Base-by-base conservation (phyloP, 345 rosid genomes). In the Gossypium herbaceum region DNA sequence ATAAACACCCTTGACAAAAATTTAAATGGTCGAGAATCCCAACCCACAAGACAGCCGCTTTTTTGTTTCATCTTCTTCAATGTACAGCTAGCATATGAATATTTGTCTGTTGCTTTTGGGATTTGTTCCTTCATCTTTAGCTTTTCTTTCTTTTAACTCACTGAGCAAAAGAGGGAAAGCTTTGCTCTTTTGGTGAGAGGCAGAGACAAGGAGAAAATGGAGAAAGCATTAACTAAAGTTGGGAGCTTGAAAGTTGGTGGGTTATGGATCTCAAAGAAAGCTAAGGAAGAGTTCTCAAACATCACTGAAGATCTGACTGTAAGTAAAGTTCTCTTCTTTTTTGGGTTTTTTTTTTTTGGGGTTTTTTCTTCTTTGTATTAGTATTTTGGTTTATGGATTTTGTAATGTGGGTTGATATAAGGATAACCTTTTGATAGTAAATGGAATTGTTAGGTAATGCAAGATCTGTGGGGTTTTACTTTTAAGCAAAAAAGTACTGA, bases 211-310 rank as follows among this genome's bases (percentile, higher is more conserved):
- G 69, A 51, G 73, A 58, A 54, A 78, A 93, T 95, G 99, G 99
- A 95, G 90, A 92, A 86, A 72, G 99, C 98, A 9, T 75, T 95
- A 34, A 90, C 98, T 43, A 93, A 86, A 84, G 97, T 95, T 60
- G 83, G 84, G 78, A 93, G 98, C 91, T 87, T 95, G 45, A 95
- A 90, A 78, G 90, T 91, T 2, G 91, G 95, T 48, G 78, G 91
- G 68, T 85, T 85, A 4, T 94, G 98, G 98, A 89, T 94, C 87
- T 90, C 98, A 0, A 94, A 88, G 86, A 91, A 90, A 83, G 98
- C 98, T 62, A 92, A 91, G 81, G 92, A 88, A 73, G 98, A 94
- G 86, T 73, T 94, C 82, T 82, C 92, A 43, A 91, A 89, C 86
- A 91, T 94, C 73, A 77, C 94, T 71, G 92, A 85, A 67, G 98